These are phyloP conservation scores for Botrytis fabae DNA, from an alignment of 2,329 filamentous ascomycete species.

Conservation along the genomic window DNA sequence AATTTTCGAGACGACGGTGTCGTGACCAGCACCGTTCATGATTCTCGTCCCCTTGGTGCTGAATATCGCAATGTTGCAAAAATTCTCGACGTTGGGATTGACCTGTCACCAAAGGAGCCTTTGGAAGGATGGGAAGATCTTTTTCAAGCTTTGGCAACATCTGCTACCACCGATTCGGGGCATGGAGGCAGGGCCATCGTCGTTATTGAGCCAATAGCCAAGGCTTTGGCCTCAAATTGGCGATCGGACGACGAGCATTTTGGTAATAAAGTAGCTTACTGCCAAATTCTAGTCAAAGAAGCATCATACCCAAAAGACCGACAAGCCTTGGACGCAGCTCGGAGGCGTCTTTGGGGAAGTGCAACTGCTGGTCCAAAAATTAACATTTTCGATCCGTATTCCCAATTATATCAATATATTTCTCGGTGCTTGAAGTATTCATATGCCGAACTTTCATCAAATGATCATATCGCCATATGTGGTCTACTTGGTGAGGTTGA, in stretches of 20 bases:
- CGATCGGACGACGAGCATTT: slow-evolving; percentile 29
- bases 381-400: slow-evolving; percentile 60
- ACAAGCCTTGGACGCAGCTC: slow-evolving; percentile 64
- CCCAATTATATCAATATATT: slow-evolving; percentile 63
- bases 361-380: slow-evolving; percentile 45
- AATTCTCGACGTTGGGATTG: slow-evolving; percentile 64
- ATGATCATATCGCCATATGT: slow-evolving; percentile 48
- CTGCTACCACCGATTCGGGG: slow-evolving; percentile 63
- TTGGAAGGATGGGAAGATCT: slow-evolving; percentile 50
- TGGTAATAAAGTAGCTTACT: slow-evolving; percentile 38
- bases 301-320: slow-evolving; percentile 59
- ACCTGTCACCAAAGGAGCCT: slow-evolving; percentile 39
- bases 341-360: slow-evolving; percentile 66
- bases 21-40: slow-evolving; percentile 39
- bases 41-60: slow-evolving; percentile 56
- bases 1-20: slow-evolving; percentile 30
- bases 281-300: slow-evolving; percentile 31
- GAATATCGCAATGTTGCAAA: slow-evolving; percentile 70
- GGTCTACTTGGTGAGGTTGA: slow-evolving; percentile 50
- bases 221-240: slow-evolving; percentile 47
- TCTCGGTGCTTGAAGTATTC: slow-evolving; percentile 52
- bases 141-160: slow-evolving; percentile 56
- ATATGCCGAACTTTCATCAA: slow-evolving; percentile 48
- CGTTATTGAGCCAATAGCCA: slow-evolving; percentile 71
- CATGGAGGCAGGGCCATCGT: slow-evolving; percentile 65